Evolutionary conservation across 148 eudicot species (phyloP).

Genomic region (Dysphania ambrosioides): DNA sequence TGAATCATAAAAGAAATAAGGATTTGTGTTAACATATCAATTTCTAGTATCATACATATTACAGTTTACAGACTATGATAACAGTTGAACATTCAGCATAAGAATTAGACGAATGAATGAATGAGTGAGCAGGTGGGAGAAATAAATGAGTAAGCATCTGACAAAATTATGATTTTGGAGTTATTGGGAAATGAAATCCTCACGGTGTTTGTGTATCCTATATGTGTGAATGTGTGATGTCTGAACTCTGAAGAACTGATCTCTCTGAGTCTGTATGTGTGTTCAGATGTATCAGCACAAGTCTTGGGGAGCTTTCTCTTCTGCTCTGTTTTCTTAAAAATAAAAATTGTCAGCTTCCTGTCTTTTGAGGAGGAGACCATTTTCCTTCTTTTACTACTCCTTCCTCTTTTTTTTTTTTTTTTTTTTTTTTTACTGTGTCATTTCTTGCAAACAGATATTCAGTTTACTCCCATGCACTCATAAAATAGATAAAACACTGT

Average conservation of each 20-base stretch:
- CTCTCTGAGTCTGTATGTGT: slow-evolving; percentile 11
- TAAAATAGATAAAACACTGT: too few species aligned
- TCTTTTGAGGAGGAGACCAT: slow-evolving; percentile 25
- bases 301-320: slow-evolving; percentile 25
- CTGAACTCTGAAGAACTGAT: slow-evolving; percentile 6
- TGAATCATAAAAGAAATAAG: too few species aligned
- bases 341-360: slow-evolving; percentile 15
- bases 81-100: not conserved
- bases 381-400: not conserved
- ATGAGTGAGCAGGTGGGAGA: slow-evolving; percentile 24
- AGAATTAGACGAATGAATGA: not conserved
- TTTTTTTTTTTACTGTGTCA: not conserved
- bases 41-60: too few species aligned
- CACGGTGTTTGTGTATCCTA: too few species aligned
- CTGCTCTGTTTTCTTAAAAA: not conserved
- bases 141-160: slow-evolving; percentile 30
- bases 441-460: not conserved
- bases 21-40: too few species aligned
- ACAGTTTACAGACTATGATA: not conserved
- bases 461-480: not conserved
- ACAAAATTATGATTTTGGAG: slow-evolving; percentile 12
- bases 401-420: not conserved
- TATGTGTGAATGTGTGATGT: slow-evolving; percentile 14
- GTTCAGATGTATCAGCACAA: slow-evolving; percentile 33
- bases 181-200: slow-evolving; percentile 39